Percentiles rank a stretch among this genome's conserved stretches.
Conservation (phyloP, 129 eudicot genomes). For the Centrapalus pauciflorus region DNA sequence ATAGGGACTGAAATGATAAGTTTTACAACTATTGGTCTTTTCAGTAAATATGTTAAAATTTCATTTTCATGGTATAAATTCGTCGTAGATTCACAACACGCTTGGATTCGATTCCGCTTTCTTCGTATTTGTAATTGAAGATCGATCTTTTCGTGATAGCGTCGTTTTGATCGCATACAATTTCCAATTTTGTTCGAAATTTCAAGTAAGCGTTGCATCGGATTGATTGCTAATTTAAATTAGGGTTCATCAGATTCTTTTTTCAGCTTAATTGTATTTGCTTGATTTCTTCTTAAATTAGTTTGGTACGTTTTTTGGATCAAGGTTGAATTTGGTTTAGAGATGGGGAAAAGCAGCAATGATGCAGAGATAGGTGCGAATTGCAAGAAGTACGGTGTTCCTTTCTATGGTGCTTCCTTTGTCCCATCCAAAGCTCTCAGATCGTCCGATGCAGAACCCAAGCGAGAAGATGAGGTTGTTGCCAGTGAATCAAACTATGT, state of each 20-base stretch:
- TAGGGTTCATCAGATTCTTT: constrained; percentile 17
- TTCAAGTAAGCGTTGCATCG: constrained; percentile 2
- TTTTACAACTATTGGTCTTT: neutral
- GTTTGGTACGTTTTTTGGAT: neutral
- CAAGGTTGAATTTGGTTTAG: constrained; percentile 2
- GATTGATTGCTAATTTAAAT: neutral
- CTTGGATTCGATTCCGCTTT: constrained; percentile 27
- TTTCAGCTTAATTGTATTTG: neutral
- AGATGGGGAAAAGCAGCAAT: constrained; percentile 13
- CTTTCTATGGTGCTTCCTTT: constrained; percentile 76
- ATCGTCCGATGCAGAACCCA: constrained; percentile 10
- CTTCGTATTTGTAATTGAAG: neutral
- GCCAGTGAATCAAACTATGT: constrained; percentile 27
- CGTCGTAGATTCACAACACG: constrained; percentile 14
- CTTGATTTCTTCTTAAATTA: constrained; percentile 7
- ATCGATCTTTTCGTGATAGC: constrained; percentile 7
- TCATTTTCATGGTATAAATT: neutral
- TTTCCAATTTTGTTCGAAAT: constrained; percentile 1
- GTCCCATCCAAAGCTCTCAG: constrained; percentile 40
- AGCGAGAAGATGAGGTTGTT: constrained; percentile 8
- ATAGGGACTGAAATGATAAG: neutral
- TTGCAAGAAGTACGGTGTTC: constrained; percentile 74
- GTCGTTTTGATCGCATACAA: constrained; percentile 11
- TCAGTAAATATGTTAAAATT: neutral
- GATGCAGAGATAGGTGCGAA: constrained; percentile 16